phyloP scores from a whole-genome alignment of 1,284 basidiomycete species.

The Mycosarcoma maydis region DNA sequence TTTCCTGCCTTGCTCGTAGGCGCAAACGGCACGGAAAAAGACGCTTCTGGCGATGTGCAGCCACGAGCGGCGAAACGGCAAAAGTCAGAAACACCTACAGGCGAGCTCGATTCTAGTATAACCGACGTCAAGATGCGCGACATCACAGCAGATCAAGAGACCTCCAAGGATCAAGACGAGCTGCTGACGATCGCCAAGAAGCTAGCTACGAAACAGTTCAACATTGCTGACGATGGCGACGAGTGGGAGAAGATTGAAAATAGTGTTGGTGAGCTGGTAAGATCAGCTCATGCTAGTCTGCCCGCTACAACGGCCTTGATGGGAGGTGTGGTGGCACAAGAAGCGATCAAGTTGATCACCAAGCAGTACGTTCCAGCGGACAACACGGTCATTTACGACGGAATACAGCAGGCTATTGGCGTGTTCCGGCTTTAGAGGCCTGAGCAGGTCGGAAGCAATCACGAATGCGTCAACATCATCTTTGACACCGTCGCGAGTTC shows the following conservation, averaged over 20 bases:
- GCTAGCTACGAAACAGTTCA: slow-evolving; percentile 16
- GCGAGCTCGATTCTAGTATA: slow-evolving; percentile 22
- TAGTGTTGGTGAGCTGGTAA: slow-evolving; percentile 79
- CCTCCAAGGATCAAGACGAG: slow-evolving; percentile 53
- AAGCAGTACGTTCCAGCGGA: slow-evolving; percentile 92
- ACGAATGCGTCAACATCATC: not conserved
- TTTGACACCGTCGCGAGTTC: not conserved
- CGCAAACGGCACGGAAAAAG: not conserved
- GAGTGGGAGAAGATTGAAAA: slow-evolving; percentile 74
- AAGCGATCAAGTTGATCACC: slow-evolving; percentile 96
- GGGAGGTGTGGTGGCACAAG: slow-evolving; percentile 94
- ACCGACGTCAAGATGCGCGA: slow-evolving; percentile 58
- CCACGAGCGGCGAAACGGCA: slow-evolving; percentile 38
- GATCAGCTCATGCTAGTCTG: slow-evolving; percentile 80
- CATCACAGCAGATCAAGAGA: slow-evolving; percentile 65
- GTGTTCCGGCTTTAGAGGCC: slow-evolving; percentile 48
- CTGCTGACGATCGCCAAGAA: slow-evolving; percentile 26
- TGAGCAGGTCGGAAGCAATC: not conserved
- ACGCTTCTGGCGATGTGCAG: not conserved
- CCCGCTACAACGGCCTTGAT: slow-evolving; percentile 92
- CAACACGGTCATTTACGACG: slow-evolving; percentile 85
- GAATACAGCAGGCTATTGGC: slow-evolving; percentile 73
- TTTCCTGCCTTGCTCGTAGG: not conserved
- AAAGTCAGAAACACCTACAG: slow-evolving; percentile 47
- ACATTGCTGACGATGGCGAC: slow-evolving; percentile 27